phyloP scores from a whole-genome alignment of 2,329 filamentous ascomycete species.

The Phialophora verrucosa region DNA sequence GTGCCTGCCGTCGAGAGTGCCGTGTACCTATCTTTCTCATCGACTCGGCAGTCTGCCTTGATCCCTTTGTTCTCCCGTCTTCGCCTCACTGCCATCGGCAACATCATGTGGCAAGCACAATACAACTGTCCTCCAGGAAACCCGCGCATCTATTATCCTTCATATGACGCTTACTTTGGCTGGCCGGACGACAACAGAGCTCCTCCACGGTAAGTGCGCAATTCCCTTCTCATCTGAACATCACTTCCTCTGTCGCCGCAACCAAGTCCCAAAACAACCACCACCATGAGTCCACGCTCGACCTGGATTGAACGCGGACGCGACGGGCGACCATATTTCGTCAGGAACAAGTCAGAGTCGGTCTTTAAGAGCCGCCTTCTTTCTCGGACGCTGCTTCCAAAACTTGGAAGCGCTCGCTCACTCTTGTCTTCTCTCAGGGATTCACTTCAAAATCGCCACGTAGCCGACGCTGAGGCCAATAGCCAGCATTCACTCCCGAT shows the following conservation, averaged over 20 bases:
- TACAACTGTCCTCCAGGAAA: constrained; percentile 21
- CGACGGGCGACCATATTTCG: constrained; percentile 36
- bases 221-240: constrained; percentile 12
- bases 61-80: not conserved
- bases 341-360: constrained; percentile 31
- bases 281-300: constrained; percentile 21
- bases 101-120: constrained; percentile 31
- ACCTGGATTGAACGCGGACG: constrained; percentile 36
- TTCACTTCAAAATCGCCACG: constrained; percentile 25
- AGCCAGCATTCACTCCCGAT: constrained; percentile 18
- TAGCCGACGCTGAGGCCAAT: constrained; percentile 8
- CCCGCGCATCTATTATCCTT: constrained; percentile 28
- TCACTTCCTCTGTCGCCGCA: constrained; percentile 9
- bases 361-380: constrained; percentile 20
- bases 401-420: constrained; percentile 28
- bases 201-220: constrained; percentile 31
- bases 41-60: not conserved
- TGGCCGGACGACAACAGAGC: constrained; percentile 16
- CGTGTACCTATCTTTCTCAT: not conserved
- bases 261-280: constrained; percentile 3
- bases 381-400: constrained; percentile 22
- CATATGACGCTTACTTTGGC: constrained; percentile 34
- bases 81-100: not conserved
- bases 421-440: constrained; percentile 31
- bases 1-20: not conserved